phyloP scores from a whole-genome alignment of 495 filamentous ascomycete genomes.

The Penicillium coprophilum region DNA sequence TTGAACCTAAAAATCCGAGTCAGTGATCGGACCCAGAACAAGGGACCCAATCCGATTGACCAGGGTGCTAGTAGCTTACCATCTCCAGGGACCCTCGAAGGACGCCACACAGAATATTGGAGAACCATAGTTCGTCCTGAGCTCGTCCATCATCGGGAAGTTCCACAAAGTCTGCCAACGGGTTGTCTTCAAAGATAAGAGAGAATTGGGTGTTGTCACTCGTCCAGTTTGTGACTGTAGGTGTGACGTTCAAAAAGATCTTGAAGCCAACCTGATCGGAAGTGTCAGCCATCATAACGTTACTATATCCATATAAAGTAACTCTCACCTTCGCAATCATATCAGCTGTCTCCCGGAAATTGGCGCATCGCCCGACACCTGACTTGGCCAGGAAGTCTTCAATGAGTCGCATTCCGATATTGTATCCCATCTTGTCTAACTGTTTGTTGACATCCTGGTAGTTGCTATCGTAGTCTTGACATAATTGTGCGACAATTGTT shows the following conservation, averaged over 20 bases:
- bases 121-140: constrained; percentile 97
- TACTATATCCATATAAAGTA: not conserved
- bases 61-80: constrained; percentile 50
- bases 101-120: constrained; percentile 93
- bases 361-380: constrained; percentile 81
- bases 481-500: constrained; percentile 94
- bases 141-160: constrained; percentile 92
- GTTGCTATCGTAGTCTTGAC: constrained; percentile 90
- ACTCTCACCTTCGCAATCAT: constrained; percentile 83
- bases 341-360: constrained; percentile 93
- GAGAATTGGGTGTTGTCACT: constrained; percentile 96
- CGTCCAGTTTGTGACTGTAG: constrained; percentile 91
- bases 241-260: constrained; percentile 98
- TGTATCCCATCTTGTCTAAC: constrained; percentile 98
- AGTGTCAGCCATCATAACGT: constrained; percentile 2
- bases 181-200: constrained; percentile 94
- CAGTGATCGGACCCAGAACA: constrained; percentile 22
- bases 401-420: constrained; percentile 93
- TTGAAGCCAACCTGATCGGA: constrained; percentile 84
- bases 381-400: constrained; percentile 98
- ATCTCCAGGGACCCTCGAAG: constrained; percentile 91
- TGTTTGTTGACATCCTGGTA: constrained; percentile 95
- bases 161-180: constrained; percentile 95
- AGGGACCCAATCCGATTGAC: constrained; percentile 9
- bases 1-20: constrained; percentile 63